Evolutionary conservation across 495 filamentous ascomycete genomes (phyloP).

Genomic region (Cairneyella variabilis): DNA sequence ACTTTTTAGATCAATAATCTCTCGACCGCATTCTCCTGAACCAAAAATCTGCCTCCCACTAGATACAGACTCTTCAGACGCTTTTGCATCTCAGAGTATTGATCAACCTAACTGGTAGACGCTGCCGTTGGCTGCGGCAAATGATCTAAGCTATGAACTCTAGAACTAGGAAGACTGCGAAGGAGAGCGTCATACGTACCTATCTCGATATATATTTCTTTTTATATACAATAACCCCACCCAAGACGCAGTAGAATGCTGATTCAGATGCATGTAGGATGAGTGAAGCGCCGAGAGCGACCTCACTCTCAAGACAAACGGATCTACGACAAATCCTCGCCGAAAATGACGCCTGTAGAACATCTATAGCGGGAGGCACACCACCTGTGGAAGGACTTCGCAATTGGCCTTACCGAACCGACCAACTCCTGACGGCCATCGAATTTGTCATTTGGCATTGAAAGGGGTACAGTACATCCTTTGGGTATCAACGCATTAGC

Average conservation of each 20-base stretch:
- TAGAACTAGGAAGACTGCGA: conserved; percentile 11
- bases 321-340: conserved; percentile 10
- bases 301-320: conserved; percentile 9
- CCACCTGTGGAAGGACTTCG: neutral
- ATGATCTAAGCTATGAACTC: conserved; percentile 11
- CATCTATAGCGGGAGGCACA: neutral
- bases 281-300: conserved; percentile 8
- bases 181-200: conserved; percentile 4
- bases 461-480: conserved; percentile 1
- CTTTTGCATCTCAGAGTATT: conserved; percentile 11
- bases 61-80: conserved; percentile 4
- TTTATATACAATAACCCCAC: conserved; percentile 3
- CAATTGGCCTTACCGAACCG: neutral
- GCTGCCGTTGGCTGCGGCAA: conserved; percentile 1
- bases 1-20: neutral
- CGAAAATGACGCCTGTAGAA: conserved; percentile 7
- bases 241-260: conserved; percentile 14
- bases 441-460: conserved; percentile 1
- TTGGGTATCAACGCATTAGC: conserved; percentile 12
- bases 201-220: conserved; percentile 4
- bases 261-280: conserved; percentile 8
- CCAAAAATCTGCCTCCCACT: conserved; percentile 7
- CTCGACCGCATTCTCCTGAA: conserved; percentile 11
- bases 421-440: neutral
- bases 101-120: conserved; percentile 6